Evolutionary conservation across 768 basidiomycete genomes (phyloP).

Genomic region (Russula earlei): DNA sequence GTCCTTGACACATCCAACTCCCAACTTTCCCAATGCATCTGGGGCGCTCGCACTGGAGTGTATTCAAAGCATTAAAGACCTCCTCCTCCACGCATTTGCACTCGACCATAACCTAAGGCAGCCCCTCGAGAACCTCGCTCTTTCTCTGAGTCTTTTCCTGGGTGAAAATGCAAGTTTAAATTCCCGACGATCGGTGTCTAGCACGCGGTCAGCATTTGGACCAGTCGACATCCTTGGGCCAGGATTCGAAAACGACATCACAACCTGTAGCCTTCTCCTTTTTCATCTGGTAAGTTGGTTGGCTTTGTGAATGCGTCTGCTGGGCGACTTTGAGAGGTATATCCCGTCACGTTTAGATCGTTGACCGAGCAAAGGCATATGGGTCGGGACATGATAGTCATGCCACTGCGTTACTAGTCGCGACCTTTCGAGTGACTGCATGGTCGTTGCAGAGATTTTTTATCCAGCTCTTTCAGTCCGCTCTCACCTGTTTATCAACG

Average conservation of each 20-base stretch:
- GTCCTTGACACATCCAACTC: constrained; percentile 7
- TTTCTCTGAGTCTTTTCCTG: constrained; percentile 16
- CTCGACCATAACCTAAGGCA: constrained; percentile 12
- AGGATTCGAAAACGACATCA: constrained; percentile 13
- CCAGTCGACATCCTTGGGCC: constrained; percentile 19
- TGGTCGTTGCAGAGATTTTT: constrained; percentile 58
- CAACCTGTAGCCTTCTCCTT: constrained; percentile 17
- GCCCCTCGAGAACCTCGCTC: constrained; percentile 17
- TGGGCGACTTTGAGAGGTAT: background rate
- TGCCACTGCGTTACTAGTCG: constrained; percentile 45
- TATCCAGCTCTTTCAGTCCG: constrained; percentile 55
- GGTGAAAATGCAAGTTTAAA: constrained; percentile 12
- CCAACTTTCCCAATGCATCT: constrained; percentile 11
- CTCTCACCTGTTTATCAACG: constrained; percentile 54
- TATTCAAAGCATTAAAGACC: constrained; percentile 15
- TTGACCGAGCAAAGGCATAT: constrained; percentile 12
- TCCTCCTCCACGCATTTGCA: constrained; percentile 14
- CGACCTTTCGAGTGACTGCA: constrained; percentile 49
- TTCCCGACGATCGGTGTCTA: constrained; percentile 8
- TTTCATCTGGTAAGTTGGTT: constrained; percentile 18
- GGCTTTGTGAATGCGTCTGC: background rate
- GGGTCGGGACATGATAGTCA: constrained; percentile 25
- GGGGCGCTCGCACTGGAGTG: constrained; percentile 14
- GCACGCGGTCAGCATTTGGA: constrained; percentile 12
- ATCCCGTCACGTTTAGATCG: background rate